Evolutionary conservation across 768 basidiomycete genomes (phyloP), one percentile per base, ranked within the genome.

Genomic region (Auriscalpium orientale): DNA sequence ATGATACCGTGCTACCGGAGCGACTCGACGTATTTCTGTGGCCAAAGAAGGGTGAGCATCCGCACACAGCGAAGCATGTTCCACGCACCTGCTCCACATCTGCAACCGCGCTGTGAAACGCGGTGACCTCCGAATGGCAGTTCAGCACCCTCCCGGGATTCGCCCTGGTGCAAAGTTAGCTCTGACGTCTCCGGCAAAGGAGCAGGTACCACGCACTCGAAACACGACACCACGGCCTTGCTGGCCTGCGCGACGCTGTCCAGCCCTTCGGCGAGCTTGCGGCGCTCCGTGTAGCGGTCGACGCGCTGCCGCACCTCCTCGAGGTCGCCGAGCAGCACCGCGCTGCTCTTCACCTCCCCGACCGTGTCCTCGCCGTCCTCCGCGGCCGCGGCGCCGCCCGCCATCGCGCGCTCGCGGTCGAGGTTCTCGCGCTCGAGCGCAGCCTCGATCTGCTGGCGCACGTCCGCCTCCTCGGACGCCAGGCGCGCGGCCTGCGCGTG

Each of bases 391-490:
- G 66, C 67, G 16, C 58, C 62, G 33, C 77, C 80, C 15, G 76
- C 76, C 74, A 79, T 76, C 28, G 70, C 68, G 61, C 74, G 77
- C 71, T 93, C 91, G 56, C 79, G 78, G 68, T 92, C 88, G 51
- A 94, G 69, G 70, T 94, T 95, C 74, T 94, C 91, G 73, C 84
- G 87, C 74, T 94, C 88, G 49, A 95, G 74, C 1, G 88, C 89
- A 35, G 68, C 73, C 64, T 89, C 86, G 36, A 95, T 91, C 71
- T 91, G 81, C 48, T 75, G 72, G 45, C 79, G 81, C 11, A 95
- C 84, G 37, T 73, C 67, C 57, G 82, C 81, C 68, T 91, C 91
- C 65, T 90, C 83, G 33, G 76, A 72, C 35, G 80, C 83, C 60
- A 94, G 74, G 43, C 78, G 79, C 33, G 76, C 69, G 16, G 91